These are phyloP conservation scores for Saccharomycopsis fodiens DNA, from an alignment of 805 yeast genomes.

Conservation along the genomic window DNA sequence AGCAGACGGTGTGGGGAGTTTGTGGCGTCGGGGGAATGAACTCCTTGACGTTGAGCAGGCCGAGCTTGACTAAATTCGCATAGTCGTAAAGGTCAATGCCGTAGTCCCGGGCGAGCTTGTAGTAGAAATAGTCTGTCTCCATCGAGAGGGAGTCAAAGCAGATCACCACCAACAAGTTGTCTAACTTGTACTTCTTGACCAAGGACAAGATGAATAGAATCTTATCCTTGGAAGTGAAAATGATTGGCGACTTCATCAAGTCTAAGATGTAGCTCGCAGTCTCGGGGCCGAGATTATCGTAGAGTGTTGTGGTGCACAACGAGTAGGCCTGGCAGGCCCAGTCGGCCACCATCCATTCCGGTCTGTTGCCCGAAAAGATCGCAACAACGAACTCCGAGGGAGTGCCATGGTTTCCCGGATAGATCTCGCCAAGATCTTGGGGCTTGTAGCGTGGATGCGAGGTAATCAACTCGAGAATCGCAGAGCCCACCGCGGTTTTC, in stretches of 20 bases:
- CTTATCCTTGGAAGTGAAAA: slow-evolving; percentile 39
- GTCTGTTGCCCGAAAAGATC: slow-evolving; percentile 41
- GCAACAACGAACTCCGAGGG: slow-evolving; percentile 35
- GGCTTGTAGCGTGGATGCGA: slow-evolving; percentile 20
- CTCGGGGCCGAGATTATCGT: slow-evolving; percentile 39
- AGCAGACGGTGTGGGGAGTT: slow-evolving; percentile 52
- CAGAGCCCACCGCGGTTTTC: slow-evolving; percentile 33
- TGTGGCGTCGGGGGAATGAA: slow-evolving; percentile 35
- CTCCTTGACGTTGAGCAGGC: slow-evolving; percentile 27
- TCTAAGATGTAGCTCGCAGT: slow-evolving; percentile 45
- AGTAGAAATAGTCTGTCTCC: slow-evolving; percentile 4
- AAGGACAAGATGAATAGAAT: slow-evolving; percentile 33
- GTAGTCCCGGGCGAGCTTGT: slow-evolving; percentile 1
- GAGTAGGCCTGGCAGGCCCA: slow-evolving; percentile 46
- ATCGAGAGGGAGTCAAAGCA: slow-evolving; percentile 19
- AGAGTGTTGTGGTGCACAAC: slow-evolving; percentile 35
- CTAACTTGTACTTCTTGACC: slow-evolving; percentile 27
- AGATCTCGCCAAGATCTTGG: slow-evolving; percentile 11
- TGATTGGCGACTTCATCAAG: slow-evolving; percentile 46
- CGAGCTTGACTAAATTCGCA: slow-evolving; percentile 27
- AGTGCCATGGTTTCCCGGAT: slow-evolving; percentile 22
- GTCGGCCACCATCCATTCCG: slow-evolving; percentile 54
- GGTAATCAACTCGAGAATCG: slow-evolving; percentile 28
- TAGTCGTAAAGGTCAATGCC: slow-evolving; percentile 30
- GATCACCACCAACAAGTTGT: slow-evolving; percentile 18